A percentile compares a stretch with the other conserved stretches of the same genome.
phyloP scores from a whole-genome alignment of 2,329 filamentous ascomycete species.

The Aureobasidium sp. region DNA sequence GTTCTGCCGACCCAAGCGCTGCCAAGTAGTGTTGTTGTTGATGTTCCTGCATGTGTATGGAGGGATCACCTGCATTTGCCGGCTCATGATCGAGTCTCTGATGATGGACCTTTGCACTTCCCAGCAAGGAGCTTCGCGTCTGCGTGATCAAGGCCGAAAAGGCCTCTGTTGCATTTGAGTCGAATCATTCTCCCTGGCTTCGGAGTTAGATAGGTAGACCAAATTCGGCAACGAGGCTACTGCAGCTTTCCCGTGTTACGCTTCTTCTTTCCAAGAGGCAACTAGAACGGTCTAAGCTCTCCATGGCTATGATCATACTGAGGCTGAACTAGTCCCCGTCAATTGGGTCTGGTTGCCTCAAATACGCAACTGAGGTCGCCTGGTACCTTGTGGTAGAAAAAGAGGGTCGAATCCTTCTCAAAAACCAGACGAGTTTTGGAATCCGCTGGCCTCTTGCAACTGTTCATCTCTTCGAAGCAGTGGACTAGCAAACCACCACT shows the following conservation, averaged over 20 bases:
- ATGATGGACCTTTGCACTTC: slow-evolving; percentile 11
- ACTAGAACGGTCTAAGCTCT: slow-evolving; percentile 7
- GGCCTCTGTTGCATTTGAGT: slow-evolving; percentile 13
- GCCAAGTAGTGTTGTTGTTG: slow-evolving; percentile 10
- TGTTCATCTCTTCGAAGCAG: not conserved
- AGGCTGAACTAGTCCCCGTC: slow-evolving; percentile 15
- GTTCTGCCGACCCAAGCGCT: slow-evolving; percentile 7
- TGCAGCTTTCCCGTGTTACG: slow-evolving; percentile 15
- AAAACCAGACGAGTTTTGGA: slow-evolving; percentile 8
- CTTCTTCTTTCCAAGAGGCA: slow-evolving; percentile 8
- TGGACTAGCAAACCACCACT: not conserved
- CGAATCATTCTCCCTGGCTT: slow-evolving; percentile 15
- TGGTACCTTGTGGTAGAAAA: slow-evolving; percentile 14
- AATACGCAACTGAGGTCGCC: slow-evolving; percentile 14
- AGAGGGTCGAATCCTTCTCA: slow-evolving; percentile 9
- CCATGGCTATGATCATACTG: slow-evolving; percentile 13
- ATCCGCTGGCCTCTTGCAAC: not conserved
- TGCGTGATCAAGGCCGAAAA: slow-evolving; percentile 14
- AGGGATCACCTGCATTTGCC: slow-evolving; percentile 11
- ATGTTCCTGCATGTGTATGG: slow-evolving; percentile 15
- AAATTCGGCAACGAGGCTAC: slow-evolving; percentile 13
- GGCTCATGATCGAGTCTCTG: slow-evolving; percentile 13
- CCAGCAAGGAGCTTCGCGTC: slow-evolving; percentile 15
- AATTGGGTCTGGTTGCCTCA: slow-evolving; percentile 12
- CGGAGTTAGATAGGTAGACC: slow-evolving; percentile 11